Conservation (phyloP, 441 rosid species). For the Cnidoscolus chayamansa region DNA sequence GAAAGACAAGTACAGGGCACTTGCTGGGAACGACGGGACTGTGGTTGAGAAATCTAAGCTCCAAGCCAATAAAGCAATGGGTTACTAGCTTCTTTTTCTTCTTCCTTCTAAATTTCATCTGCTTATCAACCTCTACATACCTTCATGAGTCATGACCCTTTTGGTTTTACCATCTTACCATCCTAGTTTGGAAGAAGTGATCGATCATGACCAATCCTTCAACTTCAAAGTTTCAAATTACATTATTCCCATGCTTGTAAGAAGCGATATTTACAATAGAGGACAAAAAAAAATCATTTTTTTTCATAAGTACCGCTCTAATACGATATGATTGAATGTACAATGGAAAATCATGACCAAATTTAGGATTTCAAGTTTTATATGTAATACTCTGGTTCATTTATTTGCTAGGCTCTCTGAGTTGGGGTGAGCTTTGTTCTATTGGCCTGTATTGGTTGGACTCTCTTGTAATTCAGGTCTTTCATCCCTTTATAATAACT, state of each 20-base stretch:
- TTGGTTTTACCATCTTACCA: not conserved
- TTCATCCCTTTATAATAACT: too few relatives aligned
- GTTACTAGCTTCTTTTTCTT: conserved; percentile 15
- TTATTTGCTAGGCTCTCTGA: too few relatives aligned
- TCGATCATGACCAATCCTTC: not conserved
- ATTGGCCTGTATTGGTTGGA: too few relatives aligned
- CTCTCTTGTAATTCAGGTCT: too few relatives aligned
- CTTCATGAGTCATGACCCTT: not conserved
- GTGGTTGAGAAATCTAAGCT: conserved; percentile 30
- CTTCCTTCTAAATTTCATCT: not conserved
- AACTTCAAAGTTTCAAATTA: too few relatives aligned
- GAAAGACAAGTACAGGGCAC: conserved; percentile 45
- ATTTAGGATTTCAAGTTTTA: too few relatives aligned
- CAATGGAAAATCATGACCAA: too few relatives aligned
- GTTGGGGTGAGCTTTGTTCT: too few relatives aligned
- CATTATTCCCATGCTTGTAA: not conserved
- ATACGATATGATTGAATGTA: too few relatives aligned
- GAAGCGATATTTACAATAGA: not conserved
- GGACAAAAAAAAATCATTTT: too few relatives aligned
- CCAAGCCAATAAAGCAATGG: conserved; percentile 29
- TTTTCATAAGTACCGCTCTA: too few relatives aligned
- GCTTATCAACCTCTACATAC: not conserved
- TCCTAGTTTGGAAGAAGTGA: not conserved
- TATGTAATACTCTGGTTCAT: too few relatives aligned
- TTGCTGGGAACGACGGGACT: conserved; percentile 47